These are phyloP conservation scores for Cyathus striatus DNA, from an alignment of 768 basidiomycete species.

Conservation along the genomic window DNA sequence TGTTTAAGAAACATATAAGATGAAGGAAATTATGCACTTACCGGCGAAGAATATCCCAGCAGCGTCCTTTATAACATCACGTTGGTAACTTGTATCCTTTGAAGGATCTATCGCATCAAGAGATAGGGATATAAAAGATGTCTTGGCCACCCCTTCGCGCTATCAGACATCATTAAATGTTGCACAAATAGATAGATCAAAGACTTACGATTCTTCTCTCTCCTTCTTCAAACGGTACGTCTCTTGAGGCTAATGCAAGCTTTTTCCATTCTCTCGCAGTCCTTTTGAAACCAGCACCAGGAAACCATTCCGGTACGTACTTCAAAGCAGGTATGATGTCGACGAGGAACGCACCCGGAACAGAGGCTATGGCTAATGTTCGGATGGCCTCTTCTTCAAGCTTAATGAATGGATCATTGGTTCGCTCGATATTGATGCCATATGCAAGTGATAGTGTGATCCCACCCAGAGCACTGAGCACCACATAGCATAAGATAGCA, in stretches of 20 bases:
- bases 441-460: constrained; percentile 26
- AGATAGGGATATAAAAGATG: constrained; percentile 17
- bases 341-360: constrained; percentile 33
- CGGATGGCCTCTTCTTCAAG: constrained; percentile 26
- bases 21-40: constrained; percentile 5
- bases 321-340: constrained; percentile 26
- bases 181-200: not conserved
- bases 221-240: constrained; percentile 23
- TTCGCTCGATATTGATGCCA: constrained; percentile 28
- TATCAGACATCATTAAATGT: constrained; percentile 2
- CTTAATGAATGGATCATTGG: constrained; percentile 32
- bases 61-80: constrained; percentile 26
- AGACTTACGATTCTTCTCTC: constrained; percentile 12
- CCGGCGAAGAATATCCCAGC: constrained; percentile 33
- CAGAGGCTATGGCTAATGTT: constrained; percentile 19
- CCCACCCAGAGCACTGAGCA: not conserved
- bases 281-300: constrained; percentile 49
- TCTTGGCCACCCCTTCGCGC: constrained; percentile 13
- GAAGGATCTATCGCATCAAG: constrained; percentile 14
- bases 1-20: not conserved
- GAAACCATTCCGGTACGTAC: constrained; percentile 48
- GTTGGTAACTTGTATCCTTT: constrained; percentile 10
- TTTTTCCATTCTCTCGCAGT: constrained; percentile 39
- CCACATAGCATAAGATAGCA: not conserved
- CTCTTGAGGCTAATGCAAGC: constrained; percentile 22